Evolutionary conservation across 106 monocot species (phyloP), one percentile per base, ranked within the genome.

Genomic region (Allium cepa): DNA sequence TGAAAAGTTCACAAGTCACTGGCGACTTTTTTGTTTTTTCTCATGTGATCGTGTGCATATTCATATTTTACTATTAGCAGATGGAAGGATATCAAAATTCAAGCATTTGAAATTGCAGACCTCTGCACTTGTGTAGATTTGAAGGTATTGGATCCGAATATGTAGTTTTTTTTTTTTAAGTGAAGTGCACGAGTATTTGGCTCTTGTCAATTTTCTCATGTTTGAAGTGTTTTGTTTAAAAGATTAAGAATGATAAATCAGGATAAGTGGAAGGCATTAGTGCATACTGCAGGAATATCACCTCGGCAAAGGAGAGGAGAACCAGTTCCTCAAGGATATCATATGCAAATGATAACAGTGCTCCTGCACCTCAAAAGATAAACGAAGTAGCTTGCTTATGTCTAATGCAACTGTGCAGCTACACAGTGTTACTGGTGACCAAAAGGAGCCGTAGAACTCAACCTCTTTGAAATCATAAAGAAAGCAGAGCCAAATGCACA

Each of bases 91-190:
- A 80, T 84, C 12, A 84, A 84, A 74, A 60, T 84, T 48, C 64
- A 70, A 18, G 76, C 84, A 16, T 84, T 84, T 56, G 84, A 77
- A 26, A 69, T 63, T 70, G 76, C 79, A 69, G 76, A 73, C 63
- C 79, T 79, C 53, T 63, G 83, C 26, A 84, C 83, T 49, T 84
- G 80, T 22, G 83, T 84, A 49, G 83, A 84, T 75, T 73, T 84
- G 15, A 84, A 84, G 83, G 83, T 84, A 75, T 28, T 10, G 7
- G 11, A 47, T 10, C 15, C 12, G 7, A 10, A 11, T 13, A 51
- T 66, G 8, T 8, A 66, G n/a, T n/a, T n/a, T 66, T 66, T 18
- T 51, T 48, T 13, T 15, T 62, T 5, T 1, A 11, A 2, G 11
- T 46, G 36, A 7, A 13, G 28, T 8, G n/a, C n/a, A n/a, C n/a